Percentiles rank a stretch among this genome's conserved stretches.
Conservation (phyloP, 768 basidiomycete genomes). For the Termitomyces heimii region DNA sequence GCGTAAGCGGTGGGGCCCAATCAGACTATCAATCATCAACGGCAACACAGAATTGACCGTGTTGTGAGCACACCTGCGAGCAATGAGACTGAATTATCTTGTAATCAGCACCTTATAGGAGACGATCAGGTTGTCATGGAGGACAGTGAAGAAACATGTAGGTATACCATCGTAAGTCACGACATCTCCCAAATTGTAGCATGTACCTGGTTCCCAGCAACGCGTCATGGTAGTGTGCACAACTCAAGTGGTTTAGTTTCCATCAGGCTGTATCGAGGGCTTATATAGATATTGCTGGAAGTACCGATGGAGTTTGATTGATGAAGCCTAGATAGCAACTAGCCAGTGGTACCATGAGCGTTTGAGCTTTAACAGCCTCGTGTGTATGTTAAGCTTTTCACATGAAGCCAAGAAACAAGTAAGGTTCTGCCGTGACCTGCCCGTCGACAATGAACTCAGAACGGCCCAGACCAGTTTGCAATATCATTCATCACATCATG, state of each 20-base stretch:
- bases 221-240: constrained; percentile 2
- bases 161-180: constrained; percentile 50
- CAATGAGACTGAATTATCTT: constrained; percentile 68
- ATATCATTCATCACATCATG: background rate
- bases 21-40: constrained; percentile 37
- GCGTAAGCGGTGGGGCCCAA: constrained; percentile 59
- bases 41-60: background rate
- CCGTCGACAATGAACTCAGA: background rate
- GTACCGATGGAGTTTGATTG: background rate
- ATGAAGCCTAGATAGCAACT: background rate
- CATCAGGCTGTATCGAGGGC: background rate
- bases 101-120: constrained; percentile 43
- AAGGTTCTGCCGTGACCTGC: background rate
- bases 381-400: background rate
- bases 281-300: background rate
- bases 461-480: background rate
- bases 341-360: background rate
- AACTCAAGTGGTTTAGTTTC: background rate
- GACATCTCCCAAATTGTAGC: constrained; percentile 23
- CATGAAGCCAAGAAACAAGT: background rate
- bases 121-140: background rate
- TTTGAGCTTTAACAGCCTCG: background rate
- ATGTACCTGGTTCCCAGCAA: constrained; percentile 8
- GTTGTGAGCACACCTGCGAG: constrained; percentile 46
- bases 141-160: background rate